phyloP scores from a whole-genome alignment of 805 yeast genomes.

The Metschnikowia arizonensis region DNA sequence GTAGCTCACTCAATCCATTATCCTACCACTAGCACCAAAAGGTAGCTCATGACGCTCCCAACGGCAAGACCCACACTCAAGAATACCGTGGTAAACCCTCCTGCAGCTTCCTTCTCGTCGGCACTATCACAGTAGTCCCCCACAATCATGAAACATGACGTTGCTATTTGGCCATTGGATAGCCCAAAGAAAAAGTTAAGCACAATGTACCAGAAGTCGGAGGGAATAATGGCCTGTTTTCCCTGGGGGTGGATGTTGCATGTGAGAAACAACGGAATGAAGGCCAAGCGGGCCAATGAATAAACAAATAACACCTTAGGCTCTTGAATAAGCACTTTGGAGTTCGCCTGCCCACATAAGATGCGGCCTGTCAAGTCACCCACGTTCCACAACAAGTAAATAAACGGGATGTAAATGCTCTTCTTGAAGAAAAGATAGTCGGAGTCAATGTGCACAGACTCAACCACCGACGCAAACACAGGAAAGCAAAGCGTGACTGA shows the following conservation, averaged over 20 bases:
- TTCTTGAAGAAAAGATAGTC: conserved; percentile 40
- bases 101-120: conserved; percentile 83
- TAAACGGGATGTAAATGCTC: conserved; percentile 61
- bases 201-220: conserved; percentile 64
- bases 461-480: conserved; percentile 74
- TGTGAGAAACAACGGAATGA: conserved; percentile 68
- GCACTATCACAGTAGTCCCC: conserved; percentile 56
- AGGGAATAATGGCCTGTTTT: conserved; percentile 37
- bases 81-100: conserved; percentile 83
- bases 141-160: conserved; percentile 76
- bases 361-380: conserved; percentile 85
- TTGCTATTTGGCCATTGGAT: conserved; percentile 81
- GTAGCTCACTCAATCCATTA: conserved; percentile 5
- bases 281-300: conserved; percentile 50
- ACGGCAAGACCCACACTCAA: conserved; percentile 72
- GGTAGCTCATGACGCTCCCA: conserved; percentile 76
- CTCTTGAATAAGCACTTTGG: conserved; percentile 31
- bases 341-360: conserved; percentile 46
- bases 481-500: conserved; percentile 78
- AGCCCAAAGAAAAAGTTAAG: conserved; percentile 79
- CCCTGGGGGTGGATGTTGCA: conserved; percentile 52
- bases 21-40: conserved; percentile 43
- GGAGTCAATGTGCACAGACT: conserved; percentile 40
- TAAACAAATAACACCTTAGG: conserved; percentile 48
- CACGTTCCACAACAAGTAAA: conserved; percentile 79